Base-by-base conservation (phyloP, 1,284 basidiomycete genomes). In the Apiotrichum veenhuisii region DNA sequence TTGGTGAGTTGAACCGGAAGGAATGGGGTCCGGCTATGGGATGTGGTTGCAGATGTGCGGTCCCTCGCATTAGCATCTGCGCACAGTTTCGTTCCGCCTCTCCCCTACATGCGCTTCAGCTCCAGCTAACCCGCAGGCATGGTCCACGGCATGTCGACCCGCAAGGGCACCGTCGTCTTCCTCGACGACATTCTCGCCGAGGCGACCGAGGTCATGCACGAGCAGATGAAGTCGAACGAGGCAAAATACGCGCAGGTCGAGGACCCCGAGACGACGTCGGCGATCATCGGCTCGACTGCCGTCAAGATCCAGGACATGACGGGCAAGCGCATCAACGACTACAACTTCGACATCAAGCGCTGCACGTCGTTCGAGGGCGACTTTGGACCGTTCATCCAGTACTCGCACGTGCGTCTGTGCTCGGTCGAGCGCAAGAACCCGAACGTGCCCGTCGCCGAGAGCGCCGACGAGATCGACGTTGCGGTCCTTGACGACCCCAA, bases 291-390 rank as follows among this genome's bases (percentile, higher is more conserved):
- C 30, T 91, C 96, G 71, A 91, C 92, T 0, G 94, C 92, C 9
- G 88, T 99, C 72, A 98, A 98, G 82, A 94, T 99, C 66, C 96
- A 98, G 78, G 95, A 98, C 76, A 93, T 98, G 92, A 82, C 87
- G 42, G 91, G 89, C 26, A 97, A 94, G 78, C 82, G 95, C 62
- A 89, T 96, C 76, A 96, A 96, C 80, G 94, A 96, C 80, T 98
- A 98, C 79, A 87, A 83, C 17, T 98, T 97, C 79, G 89, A 94
- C 77, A 94, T 91, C 87, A 85, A 88, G 64, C 86, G 94, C 51
- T 96, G 97, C 89, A 85, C 90, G 53, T 91, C 89, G 34, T 98
- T 97, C 74, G 92, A 97, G 76, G 95, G 95, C 48, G 95, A 98
- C 78, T 98, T 95, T 2, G 95, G 77, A 26, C 89, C 91, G 0